Evolutionary conservation across 2,329 filamentous ascomycete genomes (phyloP).

Genomic region (Sclerotinia spermophila): DNA sequence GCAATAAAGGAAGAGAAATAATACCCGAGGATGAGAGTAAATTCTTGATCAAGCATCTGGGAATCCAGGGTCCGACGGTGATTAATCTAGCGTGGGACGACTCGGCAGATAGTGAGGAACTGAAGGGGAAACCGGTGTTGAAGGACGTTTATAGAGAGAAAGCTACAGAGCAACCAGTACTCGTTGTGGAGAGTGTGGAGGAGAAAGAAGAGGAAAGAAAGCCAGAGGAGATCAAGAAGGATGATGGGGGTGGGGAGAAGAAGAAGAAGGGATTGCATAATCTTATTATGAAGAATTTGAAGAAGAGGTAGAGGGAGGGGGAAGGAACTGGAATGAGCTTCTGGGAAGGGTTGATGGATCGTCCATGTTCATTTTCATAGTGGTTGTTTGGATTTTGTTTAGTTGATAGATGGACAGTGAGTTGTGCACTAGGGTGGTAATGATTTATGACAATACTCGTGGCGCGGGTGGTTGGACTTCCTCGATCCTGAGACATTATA

Average conservation of each 20-base stretch:
- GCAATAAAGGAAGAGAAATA: slow-evolving; percentile 35
- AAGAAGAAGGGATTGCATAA: slow-evolving; percentile 17
- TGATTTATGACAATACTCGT: not conserved
- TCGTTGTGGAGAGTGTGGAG: slow-evolving; percentile 41
- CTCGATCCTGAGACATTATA: not conserved
- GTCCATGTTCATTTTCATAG: not conserved
- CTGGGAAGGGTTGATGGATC: not conserved
- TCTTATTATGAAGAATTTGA: slow-evolving; percentile 18
- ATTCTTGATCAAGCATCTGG: slow-evolving; percentile 68
- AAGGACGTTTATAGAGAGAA: slow-evolving; percentile 48
- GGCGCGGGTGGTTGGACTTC: not conserved
- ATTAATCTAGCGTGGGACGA: slow-evolving; percentile 75
- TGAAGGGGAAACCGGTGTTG: slow-evolving; percentile 44
- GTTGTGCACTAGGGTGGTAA: not conserved
- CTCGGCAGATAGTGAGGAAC: slow-evolving; percentile 49
- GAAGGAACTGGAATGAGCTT: not conserved
- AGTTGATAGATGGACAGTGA: not conserved
- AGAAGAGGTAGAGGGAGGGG: slow-evolving; percentile 10
- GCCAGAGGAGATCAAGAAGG: slow-evolving; percentile 34
- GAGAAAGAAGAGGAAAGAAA: slow-evolving; percentile 23
- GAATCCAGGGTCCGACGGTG: slow-evolving; percentile 66
- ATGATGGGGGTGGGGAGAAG: slow-evolving; percentile 21
- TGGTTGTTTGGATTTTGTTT: not conserved
- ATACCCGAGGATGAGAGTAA: slow-evolving; percentile 44
- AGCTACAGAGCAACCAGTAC: slow-evolving; percentile 48